Evolutionary conservation across 495 filamentous ascomycete genomes (phyloP).

Genomic region (Hyaloscypha bicolor): DNA sequence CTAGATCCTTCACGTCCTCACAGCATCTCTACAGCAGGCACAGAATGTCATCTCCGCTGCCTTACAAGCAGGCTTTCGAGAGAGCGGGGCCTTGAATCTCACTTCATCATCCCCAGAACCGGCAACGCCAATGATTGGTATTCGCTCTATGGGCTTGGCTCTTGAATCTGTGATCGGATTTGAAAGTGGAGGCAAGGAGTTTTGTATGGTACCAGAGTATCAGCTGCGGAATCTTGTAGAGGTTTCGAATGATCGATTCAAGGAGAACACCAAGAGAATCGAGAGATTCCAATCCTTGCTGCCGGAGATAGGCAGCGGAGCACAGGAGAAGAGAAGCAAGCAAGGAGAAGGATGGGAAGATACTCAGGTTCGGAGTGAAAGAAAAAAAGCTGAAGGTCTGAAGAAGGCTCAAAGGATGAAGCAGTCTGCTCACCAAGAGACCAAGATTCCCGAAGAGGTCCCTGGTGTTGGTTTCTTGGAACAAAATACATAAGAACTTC

Average conservation of each 20-base stretch:
- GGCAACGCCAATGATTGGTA: constrained; percentile 71
- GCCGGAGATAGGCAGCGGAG: constrained; percentile 33
- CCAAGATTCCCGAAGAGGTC: neutral
- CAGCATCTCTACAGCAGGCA: constrained; percentile 70
- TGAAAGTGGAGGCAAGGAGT: constrained; percentile 29
- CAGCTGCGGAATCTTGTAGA: constrained; percentile 60
- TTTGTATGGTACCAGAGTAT: constrained; percentile 39
- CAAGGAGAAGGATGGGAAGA: constrained; percentile 59
- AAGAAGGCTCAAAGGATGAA: constrained; percentile 12
- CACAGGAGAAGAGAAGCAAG: constrained; percentile 35
- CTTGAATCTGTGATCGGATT: constrained; percentile 80
- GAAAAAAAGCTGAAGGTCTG: constrained; percentile 36
- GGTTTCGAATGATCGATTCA: constrained; percentile 77
- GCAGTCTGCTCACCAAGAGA: neutral
- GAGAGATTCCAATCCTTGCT: constrained; percentile 56
- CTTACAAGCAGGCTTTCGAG: constrained; percentile 81
- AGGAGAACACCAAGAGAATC: constrained; percentile 70
- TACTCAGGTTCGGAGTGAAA: constrained; percentile 30
- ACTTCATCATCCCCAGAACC: constrained; percentile 21
- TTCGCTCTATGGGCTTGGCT: constrained; percentile 76
- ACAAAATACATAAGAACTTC: constrained; percentile 6
- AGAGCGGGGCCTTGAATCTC: constrained; percentile 71
- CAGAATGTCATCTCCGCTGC: constrained; percentile 72
- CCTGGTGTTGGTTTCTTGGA: constrained; percentile 1
- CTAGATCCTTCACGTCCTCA: constrained; percentile 86